Conservation (phyloP, 2,329 filamentous ascomycete species). For the Venturia asperata region DNA sequence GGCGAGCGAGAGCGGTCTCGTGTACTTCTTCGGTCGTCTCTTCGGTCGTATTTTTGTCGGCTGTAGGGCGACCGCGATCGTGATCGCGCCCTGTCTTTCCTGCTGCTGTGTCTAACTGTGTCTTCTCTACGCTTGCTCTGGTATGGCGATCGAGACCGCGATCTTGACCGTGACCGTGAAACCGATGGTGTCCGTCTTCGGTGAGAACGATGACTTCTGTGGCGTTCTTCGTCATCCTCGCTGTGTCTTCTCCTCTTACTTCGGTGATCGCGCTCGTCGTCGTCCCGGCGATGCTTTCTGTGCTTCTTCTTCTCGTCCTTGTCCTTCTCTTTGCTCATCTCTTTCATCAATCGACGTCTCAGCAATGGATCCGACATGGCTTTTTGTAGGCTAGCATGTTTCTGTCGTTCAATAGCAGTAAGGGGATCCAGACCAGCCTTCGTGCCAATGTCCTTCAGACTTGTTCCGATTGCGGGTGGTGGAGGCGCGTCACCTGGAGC, state of each 20-base stretch:
- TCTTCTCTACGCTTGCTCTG: conserved; percentile 22
- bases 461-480: conserved; percentile 52
- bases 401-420: conserved; percentile 85
- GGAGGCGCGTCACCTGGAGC: conserved; percentile 37
- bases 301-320: conserved; percentile 33
- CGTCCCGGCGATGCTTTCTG: conserved; percentile 33
- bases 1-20: conserved; percentile 15
- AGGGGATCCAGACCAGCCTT: conserved; percentile 91
- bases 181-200: conserved; percentile 4
- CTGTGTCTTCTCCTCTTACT: conserved; percentile 21
- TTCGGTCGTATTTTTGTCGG: not conserved
- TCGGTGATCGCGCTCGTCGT: conserved; percentile 27
- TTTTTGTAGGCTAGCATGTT: conserved; percentile 50
- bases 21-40: not conserved
- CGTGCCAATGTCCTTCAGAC: conserved; percentile 63
- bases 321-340: conserved; percentile 58
- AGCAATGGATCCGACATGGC: conserved; percentile 64
- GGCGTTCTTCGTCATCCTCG: conserved; percentile 29
- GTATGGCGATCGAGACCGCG: conserved; percentile 21
- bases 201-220: conserved; percentile 26
- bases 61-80: conserved; percentile 19
- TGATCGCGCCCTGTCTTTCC: conserved; percentile 13
- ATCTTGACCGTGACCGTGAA: conserved; percentile 12
- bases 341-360: conserved; percentile 44
- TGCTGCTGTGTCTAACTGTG: conserved; percentile 15